Conservation (phyloP, 345 rosid genomes). For the Aquilaria yunnanensis region DNA sequence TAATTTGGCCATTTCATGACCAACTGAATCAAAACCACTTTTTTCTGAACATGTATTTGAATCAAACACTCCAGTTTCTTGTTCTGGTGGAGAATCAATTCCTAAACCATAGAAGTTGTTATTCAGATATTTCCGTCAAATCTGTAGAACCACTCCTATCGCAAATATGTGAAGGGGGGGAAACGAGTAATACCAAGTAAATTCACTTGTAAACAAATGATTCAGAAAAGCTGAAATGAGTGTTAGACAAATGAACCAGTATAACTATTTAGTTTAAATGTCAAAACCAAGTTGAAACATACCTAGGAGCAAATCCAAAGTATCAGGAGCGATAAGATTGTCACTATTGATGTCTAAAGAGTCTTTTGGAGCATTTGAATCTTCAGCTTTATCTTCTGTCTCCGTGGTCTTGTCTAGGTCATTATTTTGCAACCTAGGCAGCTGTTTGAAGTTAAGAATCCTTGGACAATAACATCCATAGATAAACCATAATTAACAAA, state of each 20-base stretch:
- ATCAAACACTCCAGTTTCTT: slow-evolving; percentile 30
- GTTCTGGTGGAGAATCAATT: slow-evolving; percentile 37
- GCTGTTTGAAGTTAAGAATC: slow-evolving; percentile 45
- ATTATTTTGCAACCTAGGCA: slow-evolving; percentile 42
- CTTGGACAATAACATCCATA: slow-evolving; percentile 5
- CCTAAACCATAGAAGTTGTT: slow-evolving; percentile 24
- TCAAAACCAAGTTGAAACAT: slow-evolving; percentile 14
- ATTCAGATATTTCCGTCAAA: slow-evolving; percentile 17
- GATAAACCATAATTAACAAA: too few relatives aligned
- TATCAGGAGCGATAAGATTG: slow-evolving; percentile 55
- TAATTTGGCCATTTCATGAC: slow-evolving; percentile 50
- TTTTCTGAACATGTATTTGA: slow-evolving; percentile 35
- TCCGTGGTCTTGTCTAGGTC: slow-evolving; percentile 13
- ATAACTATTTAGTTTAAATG: slow-evolving; percentile 14
- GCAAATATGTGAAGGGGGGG: slow-evolving; percentile 9
- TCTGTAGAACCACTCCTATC: slow-evolving; percentile 30
- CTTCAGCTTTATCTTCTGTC: slow-evolving; percentile 23
- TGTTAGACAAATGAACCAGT: background rate
- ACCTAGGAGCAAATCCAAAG: slow-evolving; percentile 59
- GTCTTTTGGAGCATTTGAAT: slow-evolving; percentile 24
- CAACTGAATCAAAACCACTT: slow-evolving; percentile 46
- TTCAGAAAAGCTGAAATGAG: slow-evolving; percentile 1
- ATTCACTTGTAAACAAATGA: background rate
- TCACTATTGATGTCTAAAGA: slow-evolving; percentile 18
- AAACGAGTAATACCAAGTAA: background rate